Base-by-base conservation (phyloP, 2,329 filamentous ascomycete genomes). In the Didymosphaeria variabile region DNA sequence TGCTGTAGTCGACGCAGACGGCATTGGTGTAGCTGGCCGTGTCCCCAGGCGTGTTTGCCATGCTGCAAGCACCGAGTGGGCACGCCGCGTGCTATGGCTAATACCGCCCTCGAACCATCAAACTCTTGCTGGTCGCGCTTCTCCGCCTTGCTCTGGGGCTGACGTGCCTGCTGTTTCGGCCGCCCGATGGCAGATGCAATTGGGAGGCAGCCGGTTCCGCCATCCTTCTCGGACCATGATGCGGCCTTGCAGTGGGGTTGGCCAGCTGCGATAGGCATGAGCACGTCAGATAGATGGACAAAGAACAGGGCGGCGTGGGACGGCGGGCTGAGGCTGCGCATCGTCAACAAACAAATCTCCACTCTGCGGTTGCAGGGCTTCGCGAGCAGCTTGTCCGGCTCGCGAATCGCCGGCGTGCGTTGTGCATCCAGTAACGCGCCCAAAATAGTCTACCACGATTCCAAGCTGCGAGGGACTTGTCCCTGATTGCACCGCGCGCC, bases 261-360 rank as follows among this genome's bases (percentile, higher is more conserved):
- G 17, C 38, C 38, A n/a, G n/a, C 38, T 40, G 36, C 36, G 15
- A 13, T 40, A n/a, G 38, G 17, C 15, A 40, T 40, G 38, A n/a
- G 38, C 36, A 38, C 36, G 36, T 38, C 36, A 17, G 13, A 38
- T 17, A 3, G 10, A 38, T 15, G 34, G 36, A 38, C 36, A 17
- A 38, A 3, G 9, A 15, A 38, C 13, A 38, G 36, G 36, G 9
- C 10, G 34, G 36, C 10, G 36, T n/a, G 36, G 36, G 13, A 13
- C 36, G 36, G 12, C n/a, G 9, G 54, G 55, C 54, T 40, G 49
- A 36, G 65, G 66, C 65, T 64, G 66, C 67, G 51, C 46, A 44
- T 51, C 67, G 74, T 75, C 71, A 77, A 72, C 72, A 76, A 75
- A 75, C 72, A 75, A 45, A 68, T 72, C 69, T 73, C 74, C 73